Percentiles rank a stretch among this genome's conserved stretches.
Conservation (phyloP, 371 early-diverging fungal species). For the Mucor saturninus region DNA sequence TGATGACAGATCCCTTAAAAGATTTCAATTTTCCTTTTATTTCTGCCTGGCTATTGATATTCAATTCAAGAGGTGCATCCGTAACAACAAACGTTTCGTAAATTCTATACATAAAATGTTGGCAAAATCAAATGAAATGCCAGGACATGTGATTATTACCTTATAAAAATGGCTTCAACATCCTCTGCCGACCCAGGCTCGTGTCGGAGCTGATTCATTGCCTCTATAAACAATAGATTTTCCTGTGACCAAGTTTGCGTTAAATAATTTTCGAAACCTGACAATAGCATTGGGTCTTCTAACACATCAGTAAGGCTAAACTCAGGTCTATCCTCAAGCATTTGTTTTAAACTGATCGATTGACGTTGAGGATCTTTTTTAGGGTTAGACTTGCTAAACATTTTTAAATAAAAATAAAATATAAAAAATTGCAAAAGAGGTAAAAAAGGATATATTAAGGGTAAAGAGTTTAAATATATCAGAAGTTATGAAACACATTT, state of each 20-base stretch:
- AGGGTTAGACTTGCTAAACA: not conserved
- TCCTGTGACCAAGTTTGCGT: conserved; percentile 31
- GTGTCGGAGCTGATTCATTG: conserved; percentile 42
- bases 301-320: conserved; percentile 28
- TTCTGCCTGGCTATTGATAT: conserved; percentile 31
- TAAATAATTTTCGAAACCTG: conserved; percentile 39
- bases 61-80: conserved; percentile 35
- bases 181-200: conserved; percentile 28
- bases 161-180: conserved; percentile 30
- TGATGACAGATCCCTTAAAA: conserved; percentile 39
- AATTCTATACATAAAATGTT: conserved; percentile 30
- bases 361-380: not conserved
- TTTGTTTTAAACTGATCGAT: not conserved
- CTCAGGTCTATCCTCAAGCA: conserved; percentile 8
- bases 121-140: not conserved
- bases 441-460: too few relatives aligned
- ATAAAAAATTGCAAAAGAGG: too few relatives aligned
- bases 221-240: conserved; percentile 51
- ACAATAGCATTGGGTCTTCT: conserved; percentile 35
- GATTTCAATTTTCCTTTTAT: conserved; percentile 28
- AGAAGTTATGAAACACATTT: too few relatives aligned
- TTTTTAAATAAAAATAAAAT: not conserved
- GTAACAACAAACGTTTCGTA: conserved; percentile 42
- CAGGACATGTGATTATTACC: conserved; percentile 26
- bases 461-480: too few relatives aligned